phyloP scores from a whole-genome alignment of 192 early-diverging fungal species.

The Backusella morwellensis region DNA sequence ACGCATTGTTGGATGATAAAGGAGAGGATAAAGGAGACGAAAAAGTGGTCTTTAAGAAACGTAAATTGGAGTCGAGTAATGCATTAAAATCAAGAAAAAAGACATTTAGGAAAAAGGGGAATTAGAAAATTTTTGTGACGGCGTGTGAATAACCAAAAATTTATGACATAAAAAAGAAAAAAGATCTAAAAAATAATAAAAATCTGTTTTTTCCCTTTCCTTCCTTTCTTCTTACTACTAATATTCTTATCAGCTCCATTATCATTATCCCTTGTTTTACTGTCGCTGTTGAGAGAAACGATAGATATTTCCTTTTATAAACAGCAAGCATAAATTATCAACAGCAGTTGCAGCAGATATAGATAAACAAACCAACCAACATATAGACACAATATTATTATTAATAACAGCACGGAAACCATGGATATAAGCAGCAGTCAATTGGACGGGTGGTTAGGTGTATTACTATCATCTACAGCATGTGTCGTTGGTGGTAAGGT shows the following conservation, averaged over 20 bases:
- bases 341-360: not conserved
- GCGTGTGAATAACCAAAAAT: constrained; percentile 4
- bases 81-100: not conserved
- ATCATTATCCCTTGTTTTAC: not conserved
- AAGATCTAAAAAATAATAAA: no score
- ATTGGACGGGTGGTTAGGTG: constrained; percentile 25
- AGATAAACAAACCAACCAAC: not conserved
- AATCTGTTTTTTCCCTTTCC: not conserved
- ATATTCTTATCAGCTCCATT: not conserved
- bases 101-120: constrained; percentile 2
- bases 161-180: not conserved
- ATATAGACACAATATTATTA: no score
- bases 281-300: not conserved
- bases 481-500: constrained; percentile 30
- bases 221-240: not conserved
- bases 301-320: not conserved
- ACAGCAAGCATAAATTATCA: not conserved
- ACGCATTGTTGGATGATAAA: not conserved
- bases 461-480: constrained; percentile 26
- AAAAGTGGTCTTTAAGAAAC: constrained; percentile 45
- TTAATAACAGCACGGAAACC: not conserved
- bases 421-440: not conserved
- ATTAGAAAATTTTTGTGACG: not conserved
- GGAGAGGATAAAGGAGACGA: constrained; percentile 18
- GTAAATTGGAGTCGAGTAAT: constrained; percentile 30